Conservation (phyloP, 805 yeast genomes). For the Teunomyces lycoperdinae region DNA sequence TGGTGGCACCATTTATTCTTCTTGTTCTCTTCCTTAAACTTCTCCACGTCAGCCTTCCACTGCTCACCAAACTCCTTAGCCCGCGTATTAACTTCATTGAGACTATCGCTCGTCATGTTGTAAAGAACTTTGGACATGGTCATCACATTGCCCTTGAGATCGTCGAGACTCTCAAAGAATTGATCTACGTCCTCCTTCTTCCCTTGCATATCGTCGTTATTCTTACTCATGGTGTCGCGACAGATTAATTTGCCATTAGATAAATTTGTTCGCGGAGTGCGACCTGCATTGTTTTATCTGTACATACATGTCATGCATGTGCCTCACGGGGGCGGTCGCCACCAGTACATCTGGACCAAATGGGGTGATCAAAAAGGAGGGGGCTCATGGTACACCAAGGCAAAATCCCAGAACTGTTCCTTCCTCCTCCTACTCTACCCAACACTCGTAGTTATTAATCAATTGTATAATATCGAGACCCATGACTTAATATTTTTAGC, state of each 20-base stretch:
- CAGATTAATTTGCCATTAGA: constrained; percentile 1
- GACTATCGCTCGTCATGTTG: constrained; percentile 20
- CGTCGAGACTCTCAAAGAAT: constrained; percentile 6
- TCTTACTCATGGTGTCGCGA: background rate
- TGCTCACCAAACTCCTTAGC: constrained; percentile 18
- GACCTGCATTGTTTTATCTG: background rate
- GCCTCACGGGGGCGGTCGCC: background rate
- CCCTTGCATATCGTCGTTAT: constrained; percentile 7
- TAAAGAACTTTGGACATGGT: constrained; percentile 24
- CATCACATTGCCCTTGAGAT: constrained; percentile 22
- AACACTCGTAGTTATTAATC: too few relatives aligned
- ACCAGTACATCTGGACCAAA: background rate
- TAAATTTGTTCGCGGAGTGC: background rate
- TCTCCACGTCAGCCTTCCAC: constrained; percentile 14
- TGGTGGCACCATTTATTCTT: background rate
- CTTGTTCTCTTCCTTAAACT: background rate
- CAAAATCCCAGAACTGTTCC: too few relatives aligned
- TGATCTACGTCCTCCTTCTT: constrained; percentile 21
- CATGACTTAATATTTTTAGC: too few relatives aligned
- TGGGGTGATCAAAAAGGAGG: background rate
- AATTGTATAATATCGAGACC: too few relatives aligned
- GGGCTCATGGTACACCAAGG: too few relatives aligned
- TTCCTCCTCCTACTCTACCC: too few relatives aligned
- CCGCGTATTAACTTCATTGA: constrained; percentile 20
- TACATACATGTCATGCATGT: background rate